A percentile compares a stretch with the other conserved stretches of the same genome.
Conservation (phyloP, 148 eudicot genomes). For the Rhododendron simsii region DNA sequence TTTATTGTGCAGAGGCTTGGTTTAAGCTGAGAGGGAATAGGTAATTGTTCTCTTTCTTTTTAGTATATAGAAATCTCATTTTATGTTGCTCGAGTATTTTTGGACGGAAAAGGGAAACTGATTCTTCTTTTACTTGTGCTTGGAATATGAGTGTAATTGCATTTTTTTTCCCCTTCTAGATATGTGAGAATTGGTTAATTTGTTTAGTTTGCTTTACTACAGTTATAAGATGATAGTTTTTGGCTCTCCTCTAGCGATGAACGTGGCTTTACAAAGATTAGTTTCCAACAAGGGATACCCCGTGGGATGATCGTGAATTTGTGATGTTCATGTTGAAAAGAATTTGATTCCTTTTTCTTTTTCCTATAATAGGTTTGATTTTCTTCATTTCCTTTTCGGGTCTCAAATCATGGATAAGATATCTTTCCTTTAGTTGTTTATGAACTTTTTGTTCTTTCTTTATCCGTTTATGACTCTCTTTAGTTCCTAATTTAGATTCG, state of each 20-base stretch:
- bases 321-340: neutral
- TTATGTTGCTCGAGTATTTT: neutral
- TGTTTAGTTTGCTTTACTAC: neutral
- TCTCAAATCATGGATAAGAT: too few relatives aligned
- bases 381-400: neutral
- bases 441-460: neutral
- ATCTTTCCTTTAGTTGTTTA: too few relatives aligned
- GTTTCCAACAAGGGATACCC: neutral
- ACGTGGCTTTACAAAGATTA: neutral
- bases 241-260: neutral
- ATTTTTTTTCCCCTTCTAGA: neutral
- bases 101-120: neutral
- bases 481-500: neutral
- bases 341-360: neutral
- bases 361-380: neutral
- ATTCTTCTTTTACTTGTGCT: neutral
- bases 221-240: neutral
- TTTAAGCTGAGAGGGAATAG: constrained; percentile 69
- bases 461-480: neutral
- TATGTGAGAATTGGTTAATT: neutral
- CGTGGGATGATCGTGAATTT: neutral
- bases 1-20: constrained; percentile 73
- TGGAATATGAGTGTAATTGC: neutral
- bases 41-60: constrained; percentile 23
- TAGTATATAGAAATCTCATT: neutral